Evolutionary conservation across 2,329 filamentous ascomycete genomes (phyloP).

Genomic region (Stagonosporopsis vannaccii): DNA sequence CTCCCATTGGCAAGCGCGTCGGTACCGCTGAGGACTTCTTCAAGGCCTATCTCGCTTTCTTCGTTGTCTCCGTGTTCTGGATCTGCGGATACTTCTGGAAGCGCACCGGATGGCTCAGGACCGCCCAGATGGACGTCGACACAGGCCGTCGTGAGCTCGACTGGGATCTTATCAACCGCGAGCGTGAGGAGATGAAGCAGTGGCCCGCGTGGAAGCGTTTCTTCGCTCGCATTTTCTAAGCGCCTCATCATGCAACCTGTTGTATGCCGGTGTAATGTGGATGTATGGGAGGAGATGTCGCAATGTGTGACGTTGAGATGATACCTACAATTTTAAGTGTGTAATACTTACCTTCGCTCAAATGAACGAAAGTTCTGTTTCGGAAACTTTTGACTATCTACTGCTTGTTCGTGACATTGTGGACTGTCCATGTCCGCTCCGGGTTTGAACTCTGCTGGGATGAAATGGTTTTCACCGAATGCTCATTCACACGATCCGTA

Average conservation of each 20-base stretch:
- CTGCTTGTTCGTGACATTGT: neutral
- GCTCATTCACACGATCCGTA: too few species aligned
- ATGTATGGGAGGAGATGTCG: neutral
- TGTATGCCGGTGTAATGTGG: neutral
- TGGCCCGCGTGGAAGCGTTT: conserved; percentile 60
- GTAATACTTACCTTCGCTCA: conserved; percentile 12
- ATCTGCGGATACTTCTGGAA: conserved; percentile 69
- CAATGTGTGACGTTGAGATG: conserved; percentile 4
- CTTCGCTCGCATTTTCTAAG: conserved; percentile 37
- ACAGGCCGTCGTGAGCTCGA: conserved; percentile 69
- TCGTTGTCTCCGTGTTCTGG: conserved; percentile 54
- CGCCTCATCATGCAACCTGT: neutral
- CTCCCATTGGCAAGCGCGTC: conserved; percentile 37
- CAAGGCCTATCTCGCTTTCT: conserved; percentile 56
- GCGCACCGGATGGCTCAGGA: conserved; percentile 64
- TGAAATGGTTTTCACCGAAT: too few species aligned
- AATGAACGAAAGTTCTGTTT: conserved; percentile 1
- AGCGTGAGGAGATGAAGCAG: conserved; percentile 58
- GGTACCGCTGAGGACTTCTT: conserved; percentile 56
- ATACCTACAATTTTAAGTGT: conserved; percentile 11
- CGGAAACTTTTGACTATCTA: neutral
- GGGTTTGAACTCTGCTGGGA: too few species aligned
- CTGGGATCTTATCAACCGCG: conserved; percentile 68
- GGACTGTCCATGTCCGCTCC: neutral
- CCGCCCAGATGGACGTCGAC: conserved; percentile 71